Percentiles rank a stretch among this genome's conserved stretches.
phyloP scores from a whole-genome alignment of 2,329 filamentous ascomycete genomes.

The Trichoderma koningii region DNA sequence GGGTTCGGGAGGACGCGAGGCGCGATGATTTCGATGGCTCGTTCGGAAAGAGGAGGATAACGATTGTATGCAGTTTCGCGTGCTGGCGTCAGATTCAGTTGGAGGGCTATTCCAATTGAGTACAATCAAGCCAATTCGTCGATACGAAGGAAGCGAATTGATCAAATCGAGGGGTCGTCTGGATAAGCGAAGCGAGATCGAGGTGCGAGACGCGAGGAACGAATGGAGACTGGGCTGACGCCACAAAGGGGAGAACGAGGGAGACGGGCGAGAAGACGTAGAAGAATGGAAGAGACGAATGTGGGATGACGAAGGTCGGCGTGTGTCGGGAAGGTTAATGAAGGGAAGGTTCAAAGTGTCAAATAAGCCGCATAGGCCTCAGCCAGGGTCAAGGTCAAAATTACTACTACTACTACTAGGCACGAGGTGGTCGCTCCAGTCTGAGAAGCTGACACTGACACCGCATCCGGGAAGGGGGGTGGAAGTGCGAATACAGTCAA shows the following conservation, averaged over 20 bases:
- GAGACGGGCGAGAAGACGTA: not conserved
- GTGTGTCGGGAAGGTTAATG: not conserved
- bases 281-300: not conserved
- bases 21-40: not conserved
- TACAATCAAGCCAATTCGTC: not conserved
- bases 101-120: not conserved
- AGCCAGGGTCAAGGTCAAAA: not conserved
- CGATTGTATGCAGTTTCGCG: not conserved
- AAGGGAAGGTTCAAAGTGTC: not conserved
- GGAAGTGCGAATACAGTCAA: conserved; percentile 3
- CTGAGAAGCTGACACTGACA: conserved; percentile 26
- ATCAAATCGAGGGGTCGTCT: not conserved
- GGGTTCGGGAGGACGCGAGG: not conserved
- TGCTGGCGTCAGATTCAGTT: not conserved
- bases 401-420: not conserved
- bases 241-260: too few species aligned
- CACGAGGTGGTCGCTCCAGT: conserved; percentile 1
- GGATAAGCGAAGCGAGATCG: not conserved
- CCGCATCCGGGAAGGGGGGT: conserved; percentile 25
- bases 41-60: not conserved
- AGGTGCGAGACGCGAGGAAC: not conserved
- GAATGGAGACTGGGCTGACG: not conserved
- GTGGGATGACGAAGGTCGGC: not conserved
- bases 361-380: conserved; percentile 2
- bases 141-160: not conserved